Evolutionary conservation across 805 yeast species (phyloP), one percentile per base, ranked within the genome.

Genomic region (Saccharomycopsis microspora): DNA sequence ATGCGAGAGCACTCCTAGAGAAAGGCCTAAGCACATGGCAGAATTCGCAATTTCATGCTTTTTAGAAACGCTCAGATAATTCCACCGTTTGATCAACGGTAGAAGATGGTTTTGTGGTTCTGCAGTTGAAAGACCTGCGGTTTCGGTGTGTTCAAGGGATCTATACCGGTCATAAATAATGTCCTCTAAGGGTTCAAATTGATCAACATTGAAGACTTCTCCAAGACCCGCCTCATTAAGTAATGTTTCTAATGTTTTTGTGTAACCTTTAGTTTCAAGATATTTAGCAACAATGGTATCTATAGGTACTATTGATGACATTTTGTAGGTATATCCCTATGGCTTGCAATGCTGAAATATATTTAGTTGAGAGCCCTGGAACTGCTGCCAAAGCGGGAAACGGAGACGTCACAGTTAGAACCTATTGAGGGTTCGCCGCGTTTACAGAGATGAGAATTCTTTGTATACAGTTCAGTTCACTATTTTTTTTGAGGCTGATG

Each of bases 231-330:
- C 40, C 33, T 66, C 69, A 28, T 48, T 51, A 32, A 78, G 73
- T 43, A 81, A 74, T 3, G 64, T 56, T n/a, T 60, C 57, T 9
- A 80, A 60, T 0, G 89, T 75, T 0, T 63, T 64, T 1, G 47
- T 51, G 42, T 68, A 70, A 0, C 76, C 74, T 32, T 76, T 68
- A n/a, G 68, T 63, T 32, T 67, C 59, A n/a, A 83, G 66, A 54
- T 74, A 82, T 32, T 78, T 76, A 0, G 85, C 87, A 8, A 83
- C 66, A 33, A 81, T 60, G 2, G 64, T 55, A 19, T 64, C 60
- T 29, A 50, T 42, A 34, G 51, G 28, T 19, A 19, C 19, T 19
- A 19, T 19, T 19, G 19, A 19, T 19, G 19, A 2, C 19, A 19
- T 19, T 19, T 19, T 19, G 19, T 19, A 19, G 19, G 19, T 19